A percentile compares a stretch with the other conserved stretches of the same genome.
phyloP scores from a whole-genome alignment of 2,329 filamentous ascomycete species.

The Xylariomycetidae sp. region DNA sequence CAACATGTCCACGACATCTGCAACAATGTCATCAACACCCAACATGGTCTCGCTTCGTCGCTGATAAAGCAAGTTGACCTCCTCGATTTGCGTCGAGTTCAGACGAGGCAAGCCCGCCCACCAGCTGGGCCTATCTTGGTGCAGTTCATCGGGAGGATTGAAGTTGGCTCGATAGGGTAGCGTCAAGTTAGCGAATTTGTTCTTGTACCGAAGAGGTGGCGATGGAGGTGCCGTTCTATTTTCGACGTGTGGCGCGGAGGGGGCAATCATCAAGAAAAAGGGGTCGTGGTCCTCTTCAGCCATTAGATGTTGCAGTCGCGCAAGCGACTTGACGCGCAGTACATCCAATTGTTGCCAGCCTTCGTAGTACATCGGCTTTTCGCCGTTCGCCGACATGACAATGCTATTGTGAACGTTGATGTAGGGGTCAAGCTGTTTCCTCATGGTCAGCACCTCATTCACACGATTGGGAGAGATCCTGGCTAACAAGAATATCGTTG shows the following conservation, averaged over 20 bases:
- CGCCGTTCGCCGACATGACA: slow-evolving; percentile 20
- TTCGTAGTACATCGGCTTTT: slow-evolving; percentile 14
- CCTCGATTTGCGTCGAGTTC: slow-evolving; percentile 3
- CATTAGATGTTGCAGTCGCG: slow-evolving; percentile 1
- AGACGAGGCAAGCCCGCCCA: slow-evolving; percentile 2
- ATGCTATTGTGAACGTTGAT: slow-evolving; percentile 20
- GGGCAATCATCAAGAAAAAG: slow-evolving; percentile 3
- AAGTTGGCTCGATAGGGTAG: slow-evolving; percentile 3
- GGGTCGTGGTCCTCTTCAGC: slow-evolving; percentile 1
- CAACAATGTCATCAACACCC: slow-evolving; percentile 4
- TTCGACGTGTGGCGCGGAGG: slow-evolving; percentile 4
- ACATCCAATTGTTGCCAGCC: slow-evolving; percentile 20
- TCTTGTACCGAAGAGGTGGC: neutral
- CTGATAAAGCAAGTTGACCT: slow-evolving; percentile 4
- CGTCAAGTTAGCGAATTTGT: neutral
- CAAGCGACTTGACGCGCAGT: slow-evolving; percentile 17
- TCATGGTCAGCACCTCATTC: too few relatives aligned
- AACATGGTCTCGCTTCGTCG: slow-evolving; percentile 1
- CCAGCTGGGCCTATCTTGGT: slow-evolving; percentile 3
- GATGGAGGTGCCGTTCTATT: slow-evolving; percentile 1
- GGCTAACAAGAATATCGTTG: too few relatives aligned
- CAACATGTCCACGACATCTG: slow-evolving; percentile 1
- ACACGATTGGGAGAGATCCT: too few relatives aligned
- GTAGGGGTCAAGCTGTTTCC: slow-evolving; percentile 21
- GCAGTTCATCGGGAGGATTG: slow-evolving; percentile 3